phyloP scores from a whole-genome alignment of 306 rosid species.

The Rosa chinensis region DNA sequence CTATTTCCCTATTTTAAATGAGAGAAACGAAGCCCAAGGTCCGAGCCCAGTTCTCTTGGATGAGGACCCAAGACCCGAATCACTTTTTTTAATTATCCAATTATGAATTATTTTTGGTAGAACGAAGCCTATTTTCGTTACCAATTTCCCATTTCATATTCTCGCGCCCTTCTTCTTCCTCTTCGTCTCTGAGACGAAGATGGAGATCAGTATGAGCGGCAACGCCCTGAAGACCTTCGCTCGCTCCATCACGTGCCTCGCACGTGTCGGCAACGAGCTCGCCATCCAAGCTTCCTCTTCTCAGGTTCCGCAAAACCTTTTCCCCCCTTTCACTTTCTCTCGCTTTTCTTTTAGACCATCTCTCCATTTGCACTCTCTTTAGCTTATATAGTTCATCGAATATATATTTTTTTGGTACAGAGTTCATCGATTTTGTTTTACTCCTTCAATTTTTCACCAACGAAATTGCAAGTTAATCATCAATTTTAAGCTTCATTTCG shows the following conservation, averaged over 20 bases:
- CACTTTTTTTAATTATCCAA: neutral
- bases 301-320: slow-evolving; percentile 41
- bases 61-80: neutral
- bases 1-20: no score
- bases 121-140: neutral
- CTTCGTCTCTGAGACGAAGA: slow-evolving; percentile 10
- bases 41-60: neutral
- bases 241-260: slow-evolving; percentile 87
- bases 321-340: neutral
- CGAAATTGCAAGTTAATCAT: neutral
- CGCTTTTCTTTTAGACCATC: neutral
- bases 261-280: slow-evolving; percentile 88
- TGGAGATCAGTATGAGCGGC: slow-evolving; percentile 74
- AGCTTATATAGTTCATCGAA: neutral
- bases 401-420: no score
- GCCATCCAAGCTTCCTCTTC: slow-evolving; percentile 81
- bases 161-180: slow-evolving; percentile 4
- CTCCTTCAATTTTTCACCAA: neutral
- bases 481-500: neutral
- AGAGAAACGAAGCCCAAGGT: no score
- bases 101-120: neutral
- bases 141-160: neutral
- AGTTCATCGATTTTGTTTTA: neutral
- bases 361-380: neutral
- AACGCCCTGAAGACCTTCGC: slow-evolving; percentile 77